Base-by-base conservation (phyloP, 371 early-diverging fungal genomes). In the Furculomyces boomerangus region DNA sequence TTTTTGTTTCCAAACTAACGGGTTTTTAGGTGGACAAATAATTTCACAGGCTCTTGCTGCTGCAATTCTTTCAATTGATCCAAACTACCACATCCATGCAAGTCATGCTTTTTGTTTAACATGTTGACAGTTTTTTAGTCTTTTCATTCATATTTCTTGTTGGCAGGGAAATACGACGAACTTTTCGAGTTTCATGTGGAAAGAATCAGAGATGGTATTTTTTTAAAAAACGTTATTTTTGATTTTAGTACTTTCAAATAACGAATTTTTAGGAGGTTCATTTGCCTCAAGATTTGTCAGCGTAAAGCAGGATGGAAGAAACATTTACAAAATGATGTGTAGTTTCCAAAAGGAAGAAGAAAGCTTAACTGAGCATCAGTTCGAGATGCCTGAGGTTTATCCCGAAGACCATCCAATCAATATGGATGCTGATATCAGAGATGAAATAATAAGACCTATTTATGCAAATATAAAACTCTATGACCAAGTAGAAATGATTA, bases 311-410 rank as follows among this genome's bases (percentile, higher is more conserved):
- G 54, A 58, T 22, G 79, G 75, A 7, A 66, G 69, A 31, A 60
- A 59, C n/a, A 78, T 78, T 26, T 78, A 74, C 54, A 60, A 61
- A 30, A 62, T 67, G 16, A 67, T 53, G 27, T 61, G 60, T 57
- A 72, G 73, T n/a, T 78, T 78, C 61, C 75, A 75, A 39, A 44
- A 55, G 1, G 60, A 62, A 8, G 78, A 78, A 60, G 41, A 56
- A 2, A 62, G 72, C 1, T 44, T 56, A 14, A 61, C 77, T 22
- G 57, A 50, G 30, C 74, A 75, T 58, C 76, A 77, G 60, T 39
- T 14, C n/a, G 39, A 13, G 39, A 39, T 39, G 39, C 39, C 39
- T n/a, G n/a, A 39, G 39, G 39, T 39, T 13, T 39, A 39, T 39
- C 39, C 39, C n/a, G 14, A 39, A 13, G 39, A 39, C n/a, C 39